Evolutionary conservation across 306 rosid species (phyloP).

Genomic region (Dalbergia cultrata): DNA sequence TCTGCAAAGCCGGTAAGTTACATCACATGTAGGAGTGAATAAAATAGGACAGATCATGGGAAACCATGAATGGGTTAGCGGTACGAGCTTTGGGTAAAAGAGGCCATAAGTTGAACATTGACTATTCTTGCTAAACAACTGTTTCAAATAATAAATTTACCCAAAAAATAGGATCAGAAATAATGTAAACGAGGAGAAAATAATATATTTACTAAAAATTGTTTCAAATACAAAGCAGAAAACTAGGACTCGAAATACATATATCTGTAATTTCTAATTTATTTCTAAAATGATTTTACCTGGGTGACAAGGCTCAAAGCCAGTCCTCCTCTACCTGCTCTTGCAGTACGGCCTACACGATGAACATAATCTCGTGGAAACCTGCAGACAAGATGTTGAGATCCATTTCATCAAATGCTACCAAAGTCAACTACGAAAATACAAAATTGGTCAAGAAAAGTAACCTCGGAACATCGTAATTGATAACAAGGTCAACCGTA

Average conservation of each 20-base stretch:
- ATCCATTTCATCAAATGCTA: conserved; percentile 31
- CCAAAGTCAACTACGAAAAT: conserved; percentile 23
- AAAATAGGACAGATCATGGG: neutral
- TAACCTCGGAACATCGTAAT: conserved; percentile 91
- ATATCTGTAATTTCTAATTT: neutral
- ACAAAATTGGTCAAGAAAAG: conserved; percentile 23
- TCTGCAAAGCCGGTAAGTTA: neutral
- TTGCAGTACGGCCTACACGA: conserved; percentile 95
- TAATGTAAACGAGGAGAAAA: neutral
- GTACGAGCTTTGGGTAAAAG: neutral
- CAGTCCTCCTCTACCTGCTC: conserved; percentile 94
- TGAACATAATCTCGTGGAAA: conserved; percentile 85
- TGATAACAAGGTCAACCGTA: conserved; percentile 89
- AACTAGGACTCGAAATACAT: conserved; percentile 11
- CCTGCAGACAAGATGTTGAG: conserved; percentile 58
- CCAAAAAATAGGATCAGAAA: neutral
- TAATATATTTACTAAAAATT: neutral
- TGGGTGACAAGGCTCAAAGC: conserved; percentile 80
- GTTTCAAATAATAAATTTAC: neutral
- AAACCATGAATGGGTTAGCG: neutral
- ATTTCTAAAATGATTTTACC: conserved; percentile 52
- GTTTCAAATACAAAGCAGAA: conserved; percentile 12
- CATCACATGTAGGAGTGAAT: neutral
- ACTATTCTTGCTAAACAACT: too few species aligned
- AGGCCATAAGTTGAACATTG: neutral